Conservation (phyloP, 257 asterid genomes). For the Ballota nigra region DNA sequence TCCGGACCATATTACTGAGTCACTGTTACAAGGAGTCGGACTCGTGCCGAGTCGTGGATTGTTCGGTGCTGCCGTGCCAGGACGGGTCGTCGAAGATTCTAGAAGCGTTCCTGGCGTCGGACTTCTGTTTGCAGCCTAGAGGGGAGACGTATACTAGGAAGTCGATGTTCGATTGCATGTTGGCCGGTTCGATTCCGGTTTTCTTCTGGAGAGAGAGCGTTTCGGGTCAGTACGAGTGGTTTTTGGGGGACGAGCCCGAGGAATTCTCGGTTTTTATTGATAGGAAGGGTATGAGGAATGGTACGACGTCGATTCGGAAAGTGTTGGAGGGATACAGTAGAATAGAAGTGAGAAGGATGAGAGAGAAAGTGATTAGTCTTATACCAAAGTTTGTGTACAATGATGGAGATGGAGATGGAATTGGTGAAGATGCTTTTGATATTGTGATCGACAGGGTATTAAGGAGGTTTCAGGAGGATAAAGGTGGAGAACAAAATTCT, state of each 20-base stretch:
- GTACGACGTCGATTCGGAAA: conserved; percentile 34
- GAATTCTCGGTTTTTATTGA: conserved; percentile 48
- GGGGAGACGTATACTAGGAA: conserved; percentile 49
- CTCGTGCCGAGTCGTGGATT: conserved; percentile 49
- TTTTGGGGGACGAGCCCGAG: conserved; percentile 37
- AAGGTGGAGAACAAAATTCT: no score
- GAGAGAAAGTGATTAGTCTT: conserved; percentile 36
- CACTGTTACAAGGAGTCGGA: conserved; percentile 45
- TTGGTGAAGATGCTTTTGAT: conserved; percentile 51
- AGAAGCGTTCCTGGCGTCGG: conserved; percentile 45
- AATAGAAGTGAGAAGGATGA: conserved; percentile 42
- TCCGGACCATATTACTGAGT: conserved; percentile 32
- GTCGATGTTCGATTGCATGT: conserved; percentile 63
- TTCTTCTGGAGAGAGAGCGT: conserved; percentile 58
- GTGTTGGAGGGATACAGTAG: conserved; percentile 45
- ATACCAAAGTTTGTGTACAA: conserved; percentile 43
- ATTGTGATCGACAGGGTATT: conserved; percentile 50
- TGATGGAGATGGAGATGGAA: conserved; percentile 11
- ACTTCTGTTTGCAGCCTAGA: conserved; percentile 58
- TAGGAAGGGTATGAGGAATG: conserved; percentile 38
- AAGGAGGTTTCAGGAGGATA: conserved; percentile 30
- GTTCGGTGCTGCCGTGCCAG: conserved; percentile 48
- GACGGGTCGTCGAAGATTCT: conserved; percentile 50
- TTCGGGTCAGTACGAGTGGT: conserved; percentile 44
- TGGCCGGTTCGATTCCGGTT: conserved; percentile 69